Percentiles rank a stretch among this genome's conserved stretches.
These are phyloP conservation scores for Aspergillus proliferans DNA, from an alignment of 2,329 filamentous ascomycete species.

Conservation along the genomic window DNA sequence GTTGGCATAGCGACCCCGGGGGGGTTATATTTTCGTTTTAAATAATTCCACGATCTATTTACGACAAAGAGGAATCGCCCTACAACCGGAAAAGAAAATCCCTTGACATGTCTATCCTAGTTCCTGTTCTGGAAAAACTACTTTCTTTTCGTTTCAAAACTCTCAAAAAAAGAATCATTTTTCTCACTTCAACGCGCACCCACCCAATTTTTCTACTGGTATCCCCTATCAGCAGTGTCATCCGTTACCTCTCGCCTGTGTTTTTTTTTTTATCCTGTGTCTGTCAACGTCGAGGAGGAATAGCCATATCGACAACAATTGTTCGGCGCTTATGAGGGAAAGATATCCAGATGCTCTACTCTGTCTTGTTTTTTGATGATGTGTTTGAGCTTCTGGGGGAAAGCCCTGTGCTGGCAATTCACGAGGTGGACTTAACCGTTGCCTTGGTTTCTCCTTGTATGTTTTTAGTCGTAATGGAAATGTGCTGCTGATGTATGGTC, in stretches of 20 bases:
- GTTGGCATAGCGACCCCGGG: slow-evolving; percentile 20
- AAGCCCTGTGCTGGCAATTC: slow-evolving; percentile 85
- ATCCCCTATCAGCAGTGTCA: slow-evolving; percentile 21
- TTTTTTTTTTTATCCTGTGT: slow-evolving; percentile 3
- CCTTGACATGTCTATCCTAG: slow-evolving; percentile 37
- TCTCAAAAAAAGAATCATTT: slow-evolving; percentile 27
- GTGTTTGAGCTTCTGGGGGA: slow-evolving; percentile 60
- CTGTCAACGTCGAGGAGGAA: slow-evolving; percentile 27
- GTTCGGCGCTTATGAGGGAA: slow-evolving; percentile 96
- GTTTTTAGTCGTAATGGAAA: slow-evolving; percentile 32
- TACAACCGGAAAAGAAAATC: slow-evolving; percentile 10
- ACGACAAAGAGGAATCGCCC: slow-evolving; percentile 16
- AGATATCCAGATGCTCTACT: slow-evolving; percentile 66
- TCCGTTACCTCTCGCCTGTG: slow-evolving; percentile 16
- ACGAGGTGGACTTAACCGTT: slow-evolving; percentile 86
- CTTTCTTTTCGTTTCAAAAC: slow-evolving; percentile 12
- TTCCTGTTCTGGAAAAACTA: slow-evolving; percentile 24
- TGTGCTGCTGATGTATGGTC: too few species aligned
- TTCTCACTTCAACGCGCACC: slow-evolving; percentile 18
- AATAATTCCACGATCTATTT: slow-evolving; percentile 11
- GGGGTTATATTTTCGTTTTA: slow-evolving; percentile 17
- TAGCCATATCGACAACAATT: slow-evolving; percentile 44
- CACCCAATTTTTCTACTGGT: slow-evolving; percentile 20
- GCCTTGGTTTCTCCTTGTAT: slow-evolving; percentile 51
- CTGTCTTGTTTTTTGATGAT: neutral